A percentile compares a stretch with the other conserved stretches of the same genome.
These are phyloP conservation scores for Ceriops decandra DNA, from an alignment of 345 rosid species.

Conservation along the genomic window DNA sequence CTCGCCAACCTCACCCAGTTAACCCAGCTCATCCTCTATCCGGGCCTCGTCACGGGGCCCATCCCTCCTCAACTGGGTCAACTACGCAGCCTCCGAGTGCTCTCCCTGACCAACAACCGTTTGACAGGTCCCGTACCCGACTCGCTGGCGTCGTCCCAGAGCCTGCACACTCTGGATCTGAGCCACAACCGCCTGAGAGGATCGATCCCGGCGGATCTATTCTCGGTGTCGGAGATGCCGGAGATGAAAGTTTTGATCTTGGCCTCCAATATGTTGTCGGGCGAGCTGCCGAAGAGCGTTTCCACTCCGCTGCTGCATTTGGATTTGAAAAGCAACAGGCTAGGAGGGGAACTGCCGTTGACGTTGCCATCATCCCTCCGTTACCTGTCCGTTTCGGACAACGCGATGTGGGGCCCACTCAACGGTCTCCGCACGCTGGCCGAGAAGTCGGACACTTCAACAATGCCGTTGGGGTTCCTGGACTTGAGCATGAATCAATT, in stretches of 20 bases:
- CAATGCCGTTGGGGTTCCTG: conserved; percentile 39
- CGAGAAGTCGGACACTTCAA: conserved; percentile 13
- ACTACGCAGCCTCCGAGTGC: conserved; percentile 55
- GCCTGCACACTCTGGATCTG: conserved; percentile 75
- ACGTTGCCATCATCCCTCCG: conserved; percentile 59
- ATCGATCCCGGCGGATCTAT: conserved; percentile 45
- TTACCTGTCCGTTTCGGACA: conserved; percentile 57
- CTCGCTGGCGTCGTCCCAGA: conserved; percentile 43
- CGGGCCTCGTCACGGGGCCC: conserved; percentile 77
- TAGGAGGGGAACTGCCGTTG: conserved; percentile 50
- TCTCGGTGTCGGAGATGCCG: conserved; percentile 7
- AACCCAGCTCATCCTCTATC: conserved; percentile 71
- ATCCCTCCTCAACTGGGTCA: conserved; percentile 58
- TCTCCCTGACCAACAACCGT: conserved; percentile 72
- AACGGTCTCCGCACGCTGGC: conserved; percentile 40
- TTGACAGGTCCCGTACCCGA: conserved; percentile 66
- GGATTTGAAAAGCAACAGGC: conserved; percentile 52
- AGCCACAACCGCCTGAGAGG: conserved; percentile 70
- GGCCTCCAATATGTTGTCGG: conserved; percentile 46
- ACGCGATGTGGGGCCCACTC: conserved; percentile 66
- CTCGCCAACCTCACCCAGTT: conserved; percentile 53
- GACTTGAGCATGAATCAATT: conserved; percentile 78
- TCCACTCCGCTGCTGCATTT: conserved; percentile 58
- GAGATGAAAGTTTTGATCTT: conserved; percentile 46
- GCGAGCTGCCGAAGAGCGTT: conserved; percentile 33